Conservation (phyloP, 345 rosid genomes). For the Salix brachista region DNA sequence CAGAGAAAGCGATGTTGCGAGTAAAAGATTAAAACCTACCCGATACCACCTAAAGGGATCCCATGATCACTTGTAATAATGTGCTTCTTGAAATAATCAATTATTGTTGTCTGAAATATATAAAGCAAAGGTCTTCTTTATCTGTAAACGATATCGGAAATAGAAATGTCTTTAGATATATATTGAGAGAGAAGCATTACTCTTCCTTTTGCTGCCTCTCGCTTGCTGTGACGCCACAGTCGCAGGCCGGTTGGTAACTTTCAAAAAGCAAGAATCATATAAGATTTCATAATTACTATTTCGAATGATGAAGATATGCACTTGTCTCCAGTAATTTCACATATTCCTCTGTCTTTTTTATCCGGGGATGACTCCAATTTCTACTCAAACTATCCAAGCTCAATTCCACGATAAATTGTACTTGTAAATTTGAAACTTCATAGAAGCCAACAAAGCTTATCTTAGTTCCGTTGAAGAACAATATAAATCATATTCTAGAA, state of each 20-base stretch:
- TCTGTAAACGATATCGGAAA: not conserved
- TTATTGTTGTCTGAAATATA: conserved; percentile 44
- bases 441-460: too few species aligned
- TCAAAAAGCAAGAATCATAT: not conserved
- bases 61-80: conserved; percentile 57
- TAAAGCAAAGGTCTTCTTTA: not conserved
- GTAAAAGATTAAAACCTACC: conserved; percentile 37
- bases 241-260: conserved; percentile 66
- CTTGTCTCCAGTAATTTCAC: too few species aligned
- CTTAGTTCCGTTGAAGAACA: too few species aligned
- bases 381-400: too few species aligned
- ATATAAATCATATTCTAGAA: too few species aligned
- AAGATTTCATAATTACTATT: not conserved
- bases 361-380: too few species aligned
- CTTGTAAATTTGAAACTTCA: too few species aligned
- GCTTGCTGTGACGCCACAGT: conserved; percentile 43
- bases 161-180: not conserved
- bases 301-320: too few species aligned
- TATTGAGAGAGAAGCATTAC: conserved; percentile 27
- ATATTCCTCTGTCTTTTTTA: too few species aligned
- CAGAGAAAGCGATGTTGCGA: too few species aligned
- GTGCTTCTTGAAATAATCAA: conserved; percentile 48
- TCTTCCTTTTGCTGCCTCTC: conserved; percentile 62
- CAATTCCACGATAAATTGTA: too few species aligned
- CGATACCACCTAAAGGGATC: conserved; percentile 75